Evolutionary conservation across 2,329 filamentous ascomycete genomes (phyloP).

Genomic region (Pseudogymnoascus verrucosus): DNA sequence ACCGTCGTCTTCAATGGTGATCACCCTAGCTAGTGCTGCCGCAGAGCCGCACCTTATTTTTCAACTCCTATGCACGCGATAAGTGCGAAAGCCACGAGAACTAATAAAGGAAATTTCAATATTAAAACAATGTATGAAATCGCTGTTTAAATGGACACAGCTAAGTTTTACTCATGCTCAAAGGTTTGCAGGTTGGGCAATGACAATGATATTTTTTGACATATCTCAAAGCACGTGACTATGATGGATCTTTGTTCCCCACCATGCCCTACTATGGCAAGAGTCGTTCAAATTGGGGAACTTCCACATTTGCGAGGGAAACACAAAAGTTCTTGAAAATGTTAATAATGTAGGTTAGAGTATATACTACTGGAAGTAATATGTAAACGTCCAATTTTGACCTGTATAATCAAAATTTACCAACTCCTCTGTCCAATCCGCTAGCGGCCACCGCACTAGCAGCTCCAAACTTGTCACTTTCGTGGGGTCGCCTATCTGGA

Average conservation of each 20-base stretch:
- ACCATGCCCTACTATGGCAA: neutral
- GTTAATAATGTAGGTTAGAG: neutral
- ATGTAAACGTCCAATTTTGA: neutral
- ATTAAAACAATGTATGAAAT: neutral
- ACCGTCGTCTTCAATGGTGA: neutral
- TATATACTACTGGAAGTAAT: neutral
- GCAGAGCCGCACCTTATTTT: slow-evolving; percentile 8
- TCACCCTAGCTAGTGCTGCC: slow-evolving; percentile 3
- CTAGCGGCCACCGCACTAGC: neutral
- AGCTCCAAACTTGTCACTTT: slow-evolving; percentile 1
- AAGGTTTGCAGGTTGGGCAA: neutral
- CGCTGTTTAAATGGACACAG: neutral
- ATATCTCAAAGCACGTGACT: neutral
- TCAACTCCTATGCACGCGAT: neutral
- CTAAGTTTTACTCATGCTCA: neutral
- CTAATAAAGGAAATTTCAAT: neutral
- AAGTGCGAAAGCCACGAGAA: neutral
- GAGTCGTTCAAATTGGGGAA: neutral
- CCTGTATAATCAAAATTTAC: neutral
- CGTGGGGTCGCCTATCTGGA: slow-evolving; percentile 6
- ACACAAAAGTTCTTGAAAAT: neutral
- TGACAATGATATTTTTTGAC: neutral
- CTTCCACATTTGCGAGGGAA: neutral
- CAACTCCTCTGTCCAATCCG: neutral
- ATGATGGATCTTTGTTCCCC: neutral